Conservation (phyloP, 176 grass and related monocot genomes). For the Zea mays region Zm-B73-REFERENCE-NAM-5.0 NC_050103.1:10062001-10062500, state of each 20-base stretch:
- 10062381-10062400: not conserved
- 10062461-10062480: conserved; percentile 1
- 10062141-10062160: conserved; percentile 34
- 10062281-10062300: conserved; percentile 41
- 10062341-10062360: conserved; percentile 37
- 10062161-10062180: too few relatives aligned
- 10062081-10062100: conserved; percentile 53
- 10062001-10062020: conserved; percentile 39
- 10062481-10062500: fast-evolving
- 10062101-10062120: conserved; percentile 43
- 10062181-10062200: too few relatives aligned
- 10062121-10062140: conserved; percentile 35
- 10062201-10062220: too few relatives aligned
- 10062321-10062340: conserved; percentile 24
- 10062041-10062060: conserved; percentile 3
- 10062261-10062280: not conserved
- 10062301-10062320: not conserved
- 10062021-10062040: conserved; percentile 47
- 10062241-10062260: conserved; percentile 36
- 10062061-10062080: conserved; percentile 34
- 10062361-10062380: conserved; percentile 33
- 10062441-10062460: not conserved
- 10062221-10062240: too few relatives aligned
- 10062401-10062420: conserved; percentile 41
- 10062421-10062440: conserved; percentile 31